Evolutionary conservation across 1,284 basidiomycete species (phyloP).

Genomic region (Trichosporon asahii): DNA sequence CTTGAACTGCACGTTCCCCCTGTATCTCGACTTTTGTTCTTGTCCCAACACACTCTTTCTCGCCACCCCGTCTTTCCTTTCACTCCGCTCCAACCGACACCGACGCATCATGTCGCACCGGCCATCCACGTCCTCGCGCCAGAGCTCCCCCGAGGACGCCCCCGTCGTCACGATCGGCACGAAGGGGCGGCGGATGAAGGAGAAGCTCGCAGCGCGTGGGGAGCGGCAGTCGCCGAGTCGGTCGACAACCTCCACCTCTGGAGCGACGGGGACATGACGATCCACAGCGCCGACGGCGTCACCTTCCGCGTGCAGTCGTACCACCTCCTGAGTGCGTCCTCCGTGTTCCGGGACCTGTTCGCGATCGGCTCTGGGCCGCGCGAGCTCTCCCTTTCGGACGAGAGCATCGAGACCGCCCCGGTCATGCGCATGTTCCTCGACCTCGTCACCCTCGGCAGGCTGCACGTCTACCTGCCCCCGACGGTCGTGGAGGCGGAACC

Average conservation of each 20-base stretch:
- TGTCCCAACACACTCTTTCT: neutral
- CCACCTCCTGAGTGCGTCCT: neutral
- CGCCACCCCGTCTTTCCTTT: neutral
- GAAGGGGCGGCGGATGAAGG: slow-evolving; percentile 1
- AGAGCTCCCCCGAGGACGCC: slow-evolving; percentile 2
- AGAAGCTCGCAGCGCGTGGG: slow-evolving; percentile 1
- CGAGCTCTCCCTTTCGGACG: slow-evolving; percentile 8
- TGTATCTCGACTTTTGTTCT: neutral
- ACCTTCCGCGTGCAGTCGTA: slow-evolving; percentile 4
- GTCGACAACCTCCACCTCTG: neutral
- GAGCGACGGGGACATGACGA: slow-evolving; percentile 6
- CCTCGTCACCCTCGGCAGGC: slow-evolving; percentile 10
- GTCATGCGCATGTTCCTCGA: slow-evolving; percentile 8
- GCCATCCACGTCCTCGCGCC: slow-evolving; percentile 2
- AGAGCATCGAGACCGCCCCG: neutral
- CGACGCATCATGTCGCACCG: neutral
- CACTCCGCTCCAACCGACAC: neutral
- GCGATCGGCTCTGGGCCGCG: neutral
- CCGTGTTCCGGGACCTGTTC: slow-evolving; percentile 10
- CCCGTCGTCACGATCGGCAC: slow-evolving; percentile 8
- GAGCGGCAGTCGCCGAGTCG: neutral
- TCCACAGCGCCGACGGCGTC: slow-evolving; percentile 5
- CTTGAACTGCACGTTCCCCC: neutral
- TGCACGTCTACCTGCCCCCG: slow-evolving; percentile 11
- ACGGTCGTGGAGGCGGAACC: slow-evolving; percentile 12